These are phyloP conservation scores for Sporothrix brasiliensis DNA, from an alignment of 2,329 filamentous ascomycete genomes.

Conservation along the genomic window DNA sequence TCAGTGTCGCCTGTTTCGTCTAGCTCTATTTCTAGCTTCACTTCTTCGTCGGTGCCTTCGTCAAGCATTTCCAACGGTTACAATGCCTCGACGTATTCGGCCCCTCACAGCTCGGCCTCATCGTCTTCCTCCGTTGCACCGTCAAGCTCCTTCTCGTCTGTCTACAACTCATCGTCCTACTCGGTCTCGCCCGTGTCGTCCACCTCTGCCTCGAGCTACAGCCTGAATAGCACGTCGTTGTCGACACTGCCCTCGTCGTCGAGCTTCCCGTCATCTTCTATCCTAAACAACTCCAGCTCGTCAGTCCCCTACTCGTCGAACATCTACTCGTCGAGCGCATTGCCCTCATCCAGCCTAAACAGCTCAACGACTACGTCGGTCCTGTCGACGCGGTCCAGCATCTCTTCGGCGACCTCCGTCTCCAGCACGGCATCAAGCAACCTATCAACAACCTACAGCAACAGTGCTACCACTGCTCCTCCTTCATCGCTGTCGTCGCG, in stretches of 20 bases:
- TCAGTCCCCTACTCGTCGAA: not conserved
- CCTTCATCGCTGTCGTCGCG: not conserved
- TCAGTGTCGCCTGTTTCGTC: slow-evolving; percentile 2
- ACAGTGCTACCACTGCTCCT: not conserved
- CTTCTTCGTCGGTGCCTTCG: not conserved
- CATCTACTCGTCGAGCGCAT: not conserved
- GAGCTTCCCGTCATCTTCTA: not conserved
- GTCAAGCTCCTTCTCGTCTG: not conserved
- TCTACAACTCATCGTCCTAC: slow-evolving; percentile 5
- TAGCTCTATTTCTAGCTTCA: not conserved
- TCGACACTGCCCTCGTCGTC: not conserved
- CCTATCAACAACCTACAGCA: not conserved
- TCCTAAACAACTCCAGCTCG: not conserved
- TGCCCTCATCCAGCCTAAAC: not conserved
- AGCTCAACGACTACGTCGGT: not conserved
- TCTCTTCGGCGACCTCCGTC: not conserved
- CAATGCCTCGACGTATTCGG: not conserved
- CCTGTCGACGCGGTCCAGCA: not conserved
- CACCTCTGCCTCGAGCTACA: slow-evolving; percentile 3
- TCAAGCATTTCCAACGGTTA: not conserved
- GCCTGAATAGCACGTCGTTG: not conserved
- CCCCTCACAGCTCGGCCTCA: not conserved
- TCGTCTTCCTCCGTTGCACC: not conserved
- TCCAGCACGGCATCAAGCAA: not conserved
- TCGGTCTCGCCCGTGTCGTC: slow-evolving; percentile 8